Percentiles rank a stretch among this genome's conserved stretches.
These are phyloP conservation scores for Arbutus unedo DNA, from an alignment of 148 eudicot genomes.

Conservation along the genomic window DNA sequence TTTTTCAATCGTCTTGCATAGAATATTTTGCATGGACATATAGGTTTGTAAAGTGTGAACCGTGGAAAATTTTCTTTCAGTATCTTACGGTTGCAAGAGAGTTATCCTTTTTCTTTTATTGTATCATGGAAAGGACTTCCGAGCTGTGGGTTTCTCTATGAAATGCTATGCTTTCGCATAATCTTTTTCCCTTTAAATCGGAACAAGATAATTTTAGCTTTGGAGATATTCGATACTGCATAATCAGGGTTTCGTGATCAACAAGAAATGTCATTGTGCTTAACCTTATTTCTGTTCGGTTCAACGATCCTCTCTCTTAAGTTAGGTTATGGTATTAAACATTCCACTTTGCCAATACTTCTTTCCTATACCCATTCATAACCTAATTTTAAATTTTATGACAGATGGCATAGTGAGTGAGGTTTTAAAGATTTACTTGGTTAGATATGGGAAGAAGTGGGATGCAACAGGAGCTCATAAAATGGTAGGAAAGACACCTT, in stretches of 20 bases:
- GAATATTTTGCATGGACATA: background rate
- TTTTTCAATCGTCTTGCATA: background rate
- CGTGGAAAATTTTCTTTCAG: background rate
- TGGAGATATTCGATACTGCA: background rate
- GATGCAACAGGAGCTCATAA: conserved; percentile 61
- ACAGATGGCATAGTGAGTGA: conserved; percentile 78
- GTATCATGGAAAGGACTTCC: background rate
- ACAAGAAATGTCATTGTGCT: background rate
- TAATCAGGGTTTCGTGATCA: background rate
- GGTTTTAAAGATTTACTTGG: conserved; percentile 54
- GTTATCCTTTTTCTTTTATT: background rate
- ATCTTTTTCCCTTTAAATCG: background rate
- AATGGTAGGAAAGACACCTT: conserved; percentile 68
- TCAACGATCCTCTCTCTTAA: background rate
- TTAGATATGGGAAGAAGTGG: conserved; percentile 84
- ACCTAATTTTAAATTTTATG: conserved; percentile 26
- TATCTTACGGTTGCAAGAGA: background rate
- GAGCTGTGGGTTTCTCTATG: background rate
- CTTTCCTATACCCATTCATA: conserved; percentile 8
- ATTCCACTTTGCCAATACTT: background rate
- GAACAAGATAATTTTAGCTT: background rate
- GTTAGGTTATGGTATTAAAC: background rate
- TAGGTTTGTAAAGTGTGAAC: background rate
- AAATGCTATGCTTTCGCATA: background rate
- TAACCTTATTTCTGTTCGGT: background rate